Percentiles rank a stretch among this genome's conserved stretches.
phyloP scores from a whole-genome alignment of 1,284 basidiomycete species.

The Puccinia triticina region DNA sequence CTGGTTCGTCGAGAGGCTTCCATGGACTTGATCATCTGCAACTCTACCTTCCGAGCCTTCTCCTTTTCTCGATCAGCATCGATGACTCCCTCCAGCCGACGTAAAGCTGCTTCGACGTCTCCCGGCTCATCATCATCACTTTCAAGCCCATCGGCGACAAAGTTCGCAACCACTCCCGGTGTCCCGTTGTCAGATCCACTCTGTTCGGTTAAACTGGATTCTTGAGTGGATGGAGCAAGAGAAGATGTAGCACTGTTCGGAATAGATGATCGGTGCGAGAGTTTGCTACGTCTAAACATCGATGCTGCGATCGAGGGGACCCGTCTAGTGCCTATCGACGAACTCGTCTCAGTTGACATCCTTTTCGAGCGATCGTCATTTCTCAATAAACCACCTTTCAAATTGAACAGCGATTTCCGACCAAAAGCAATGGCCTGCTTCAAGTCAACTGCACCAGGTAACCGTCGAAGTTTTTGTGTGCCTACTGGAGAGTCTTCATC shows the following conservation, averaged over 20 bases:
- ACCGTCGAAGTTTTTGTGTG: slow-evolving; percentile 55
- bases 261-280: slow-evolving; percentile 26
- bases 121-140: slow-evolving; percentile 69
- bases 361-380: slow-evolving; percentile 17
- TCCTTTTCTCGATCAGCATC: slow-evolving; percentile 71
- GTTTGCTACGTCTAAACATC: slow-evolving; percentile 42
- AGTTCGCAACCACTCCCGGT: slow-evolving; percentile 62
- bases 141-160: slow-evolving; percentile 71
- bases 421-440: slow-evolving; percentile 58
- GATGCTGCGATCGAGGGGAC: slow-evolving; percentile 50
- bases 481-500: slow-evolving; percentile 54
- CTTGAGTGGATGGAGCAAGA: background rate
- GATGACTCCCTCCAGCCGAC: slow-evolving; percentile 78
- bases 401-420: slow-evolving; percentile 36
- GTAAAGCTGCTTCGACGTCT: slow-evolving; percentile 76
- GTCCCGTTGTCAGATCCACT: slow-evolving; percentile 53
- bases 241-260: slow-evolving; percentile 22
- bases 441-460: slow-evolving; percentile 56
- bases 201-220: slow-evolving; percentile 50
- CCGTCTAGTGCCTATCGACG: slow-evolving; percentile 51
- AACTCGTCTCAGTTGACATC: slow-evolving; percentile 48
- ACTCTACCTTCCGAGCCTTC: slow-evolving; percentile 75
- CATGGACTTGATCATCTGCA: slow-evolving; percentile 67
- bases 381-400: slow-evolving; percentile 35
- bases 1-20: slow-evolving; percentile 42